Base-by-base conservation (phyloP, 2,329 filamentous ascomycete genomes). In the Arthrobotrys musiformis region DNA sequence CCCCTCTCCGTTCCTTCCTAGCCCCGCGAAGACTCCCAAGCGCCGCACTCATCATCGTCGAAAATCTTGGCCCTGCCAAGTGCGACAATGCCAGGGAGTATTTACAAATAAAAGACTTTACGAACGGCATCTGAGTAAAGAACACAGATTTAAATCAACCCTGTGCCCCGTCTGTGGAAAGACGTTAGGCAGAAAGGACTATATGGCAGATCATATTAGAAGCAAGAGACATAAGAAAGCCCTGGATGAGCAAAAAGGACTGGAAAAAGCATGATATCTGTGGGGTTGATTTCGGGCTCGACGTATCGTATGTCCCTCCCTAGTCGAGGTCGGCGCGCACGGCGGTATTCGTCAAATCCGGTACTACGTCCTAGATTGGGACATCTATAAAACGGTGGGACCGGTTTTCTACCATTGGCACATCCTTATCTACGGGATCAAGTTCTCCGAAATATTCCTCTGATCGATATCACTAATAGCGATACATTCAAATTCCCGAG, bases 41-140 rank as follows among this genome's bases (percentile, higher is more conserved):
- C 24, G 33, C 8, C 28, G 46, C 2, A 17, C 9, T 28, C 68
- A 46, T 2, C 58, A 67, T 4, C 62, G 30, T 15, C 68, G 58
- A 35, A 37, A 54, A 44, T 19, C 24, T 9, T 69, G 66, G 73
- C 40, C 60, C 3, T 77, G 73, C 26, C 40, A 67, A 26, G 28
- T 17, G 1, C 0, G 8, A 3, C 24, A 35, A n/a, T 77, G 73
- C 42, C 19, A 37, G 15, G n/a, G 44, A 15, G 11, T 26, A 2
- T 70, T 70, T 22, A 56, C 73, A 8, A 77, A 77, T 15, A 66
- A 67, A 26, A 24, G 73, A 2, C 9, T 60, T 2, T 70, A 77
- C 35, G 60, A 77, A n/a, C 50, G 52, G 6, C 73, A 77, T 67
- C 35, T 77, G 2, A 77, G 73, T 13, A 70, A 24, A 42, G 33